A percentile compares a stretch with the other conserved stretches of the same genome.
These are phyloP conservation scores for Termitomyces sp. DNA, from an alignment of 768 basidiomycete genomes.

Conservation along the genomic window DNA sequence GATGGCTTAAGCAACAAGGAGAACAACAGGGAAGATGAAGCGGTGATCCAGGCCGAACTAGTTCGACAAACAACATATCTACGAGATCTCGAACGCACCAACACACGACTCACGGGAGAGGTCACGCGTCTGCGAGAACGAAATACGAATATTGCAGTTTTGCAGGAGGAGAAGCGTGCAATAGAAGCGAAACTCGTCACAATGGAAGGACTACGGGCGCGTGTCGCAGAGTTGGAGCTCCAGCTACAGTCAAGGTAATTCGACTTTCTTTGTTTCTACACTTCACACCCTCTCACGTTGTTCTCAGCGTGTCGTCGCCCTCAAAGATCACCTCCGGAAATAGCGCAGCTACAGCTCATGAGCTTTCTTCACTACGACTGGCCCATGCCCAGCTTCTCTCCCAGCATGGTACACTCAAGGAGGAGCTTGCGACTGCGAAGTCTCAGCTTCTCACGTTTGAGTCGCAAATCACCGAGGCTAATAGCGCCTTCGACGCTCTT, in stretches of 20 bases:
- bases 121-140: conserved; percentile 50
- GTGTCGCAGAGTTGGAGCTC: conserved; percentile 62
- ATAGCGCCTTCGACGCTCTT: conserved; percentile 8
- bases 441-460: conserved; percentile 34
- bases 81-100: conserved; percentile 55
- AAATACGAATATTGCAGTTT: conserved; percentile 61
- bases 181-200: conserved; percentile 51
- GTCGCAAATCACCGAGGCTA: conserved; percentile 26
- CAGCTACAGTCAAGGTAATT: conserved; percentile 53
- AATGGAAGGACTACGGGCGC: conserved; percentile 51
- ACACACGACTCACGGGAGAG: conserved; percentile 54
- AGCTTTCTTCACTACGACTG: conserved; percentile 57
- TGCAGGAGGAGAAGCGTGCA: conserved; percentile 70
- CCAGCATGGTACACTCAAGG: conserved; percentile 57
- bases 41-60: conserved; percentile 64
- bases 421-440: conserved; percentile 43
- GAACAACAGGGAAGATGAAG: conserved; percentile 48
- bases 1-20: conserved; percentile 23
- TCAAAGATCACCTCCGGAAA: conserved; percentile 28
- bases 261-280: not conserved
- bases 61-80: conserved; percentile 63
- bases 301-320: not conserved
- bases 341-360: conserved; percentile 39
- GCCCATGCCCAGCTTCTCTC: conserved; percentile 63
- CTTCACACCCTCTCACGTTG: not conserved